These are phyloP conservation scores for Polygonum maritimum DNA, from an alignment of 148 eudicot species.

Conservation along the genomic window DNA sequence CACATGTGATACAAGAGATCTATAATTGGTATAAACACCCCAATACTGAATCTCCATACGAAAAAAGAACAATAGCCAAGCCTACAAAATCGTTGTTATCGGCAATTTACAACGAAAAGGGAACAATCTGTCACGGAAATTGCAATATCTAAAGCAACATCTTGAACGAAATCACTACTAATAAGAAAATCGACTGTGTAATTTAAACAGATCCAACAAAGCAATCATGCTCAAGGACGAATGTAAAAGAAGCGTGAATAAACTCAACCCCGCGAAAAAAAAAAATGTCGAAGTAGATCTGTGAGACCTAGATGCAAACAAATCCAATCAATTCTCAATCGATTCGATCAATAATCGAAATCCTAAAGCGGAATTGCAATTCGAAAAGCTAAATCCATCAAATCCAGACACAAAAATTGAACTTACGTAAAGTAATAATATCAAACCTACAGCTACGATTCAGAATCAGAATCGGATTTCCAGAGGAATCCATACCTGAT, in stretches of 20 bases:
- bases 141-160: not conserved
- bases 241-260: not conserved
- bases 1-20: constrained; percentile 1
- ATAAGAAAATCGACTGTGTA: not conserved
- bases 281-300: constrained; percentile 1
- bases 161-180: not conserved
- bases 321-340: not conserved
- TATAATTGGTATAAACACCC: not conserved
- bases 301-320: not conserved
- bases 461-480: not conserved
- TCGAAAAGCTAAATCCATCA: not conserved
- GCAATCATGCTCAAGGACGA: not conserved
- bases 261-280: not conserved
- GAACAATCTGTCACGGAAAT: not conserved
- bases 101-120: not conserved
- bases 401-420: not conserved
- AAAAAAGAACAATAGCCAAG: not conserved
- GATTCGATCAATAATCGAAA: not conserved
- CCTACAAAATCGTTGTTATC: not conserved
- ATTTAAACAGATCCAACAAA: constrained; percentile 1
- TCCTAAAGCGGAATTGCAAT: not conserved
- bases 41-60: not conserved
- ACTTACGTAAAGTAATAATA: not conserved
- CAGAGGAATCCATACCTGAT: constrained; percentile 6
- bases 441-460: not conserved